phyloP scores from a whole-genome alignment of 257 asterid genomes.

The Primulina huaijiensis region DNA sequence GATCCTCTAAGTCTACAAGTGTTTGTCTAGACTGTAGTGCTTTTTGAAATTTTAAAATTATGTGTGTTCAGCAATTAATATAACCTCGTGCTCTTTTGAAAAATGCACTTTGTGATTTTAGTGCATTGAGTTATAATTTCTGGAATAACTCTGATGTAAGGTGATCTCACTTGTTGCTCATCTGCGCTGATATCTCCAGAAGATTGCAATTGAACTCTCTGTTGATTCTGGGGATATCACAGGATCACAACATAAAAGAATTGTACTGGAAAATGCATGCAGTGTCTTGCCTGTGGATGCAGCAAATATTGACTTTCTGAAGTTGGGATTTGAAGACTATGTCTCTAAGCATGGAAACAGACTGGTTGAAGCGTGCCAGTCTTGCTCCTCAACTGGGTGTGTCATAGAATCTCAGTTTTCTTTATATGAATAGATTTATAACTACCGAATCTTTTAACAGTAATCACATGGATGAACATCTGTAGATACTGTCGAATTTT shows the following conservation, averaged over 20 bases:
- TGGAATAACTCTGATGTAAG: conserved; percentile 19
- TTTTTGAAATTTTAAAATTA: not conserved
- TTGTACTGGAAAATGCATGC: conserved; percentile 44
- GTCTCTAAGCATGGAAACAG: conserved; percentile 62
- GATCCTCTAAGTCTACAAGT: conserved; percentile 5
- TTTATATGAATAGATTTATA: too few relatives aligned
- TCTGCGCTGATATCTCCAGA: conserved; percentile 45
- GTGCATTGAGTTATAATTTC: conserved; percentile 18
- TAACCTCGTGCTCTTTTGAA: not conserved
- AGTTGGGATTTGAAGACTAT: conserved; percentile 65
- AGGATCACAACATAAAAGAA: conserved; percentile 36
- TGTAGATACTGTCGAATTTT: conserved; percentile 9
- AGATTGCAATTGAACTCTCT: conserved; percentile 66
- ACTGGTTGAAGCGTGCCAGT: conserved; percentile 44
- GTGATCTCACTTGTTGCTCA: conserved; percentile 25
- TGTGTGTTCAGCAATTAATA: conserved; percentile 15
- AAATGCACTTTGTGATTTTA: conserved; percentile 15
- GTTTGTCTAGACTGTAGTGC: not conserved
- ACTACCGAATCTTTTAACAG: too few relatives aligned
- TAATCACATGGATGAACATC: not conserved
- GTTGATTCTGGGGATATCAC: conserved; percentile 39
- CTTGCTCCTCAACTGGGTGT: conserved; percentile 60
- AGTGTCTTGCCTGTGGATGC: conserved; percentile 34
- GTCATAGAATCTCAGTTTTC: conserved; percentile 25
- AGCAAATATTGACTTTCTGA: conserved; percentile 51